Conservation (phyloP, 2,329 filamentous ascomycete species). For the Emmonsiellopsis sp. region DNA sequence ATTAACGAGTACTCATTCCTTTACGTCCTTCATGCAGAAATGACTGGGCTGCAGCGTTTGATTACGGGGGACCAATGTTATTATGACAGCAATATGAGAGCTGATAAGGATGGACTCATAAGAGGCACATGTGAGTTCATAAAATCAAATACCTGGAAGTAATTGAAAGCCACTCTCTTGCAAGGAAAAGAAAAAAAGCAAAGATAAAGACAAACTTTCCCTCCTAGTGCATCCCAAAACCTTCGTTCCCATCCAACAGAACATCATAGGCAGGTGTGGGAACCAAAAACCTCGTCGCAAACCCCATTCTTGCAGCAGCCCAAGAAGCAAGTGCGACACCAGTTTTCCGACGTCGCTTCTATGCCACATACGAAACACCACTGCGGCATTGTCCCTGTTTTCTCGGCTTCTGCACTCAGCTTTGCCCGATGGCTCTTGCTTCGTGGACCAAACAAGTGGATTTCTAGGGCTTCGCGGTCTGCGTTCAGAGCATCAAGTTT, state of each 20-base stretch:
- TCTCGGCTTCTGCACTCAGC: neutral
- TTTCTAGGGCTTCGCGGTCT: neutral
- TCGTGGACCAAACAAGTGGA: neutral
- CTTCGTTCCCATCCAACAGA: neutral
- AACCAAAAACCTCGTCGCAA: neutral
- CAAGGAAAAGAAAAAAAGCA: no score
- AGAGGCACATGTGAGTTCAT: neutral
- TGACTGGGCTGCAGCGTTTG: neutral
- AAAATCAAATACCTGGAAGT: no score
- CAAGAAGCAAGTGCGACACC: neutral
- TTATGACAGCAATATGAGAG: neutral
- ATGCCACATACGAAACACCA: slow-evolving; percentile 1
- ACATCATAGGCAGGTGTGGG: neutral
- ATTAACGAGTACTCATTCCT: neutral
- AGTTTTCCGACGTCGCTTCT: neutral
- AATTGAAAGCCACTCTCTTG: no score
- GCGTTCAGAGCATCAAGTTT: neutral
- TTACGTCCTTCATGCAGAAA: neutral
- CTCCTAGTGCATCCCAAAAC: no score
- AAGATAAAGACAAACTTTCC: no score
- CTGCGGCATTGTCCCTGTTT: neutral
- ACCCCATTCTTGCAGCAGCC: neutral
- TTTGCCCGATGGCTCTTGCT: neutral
- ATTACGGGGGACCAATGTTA: no score
- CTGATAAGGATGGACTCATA: neutral